phyloP scores from a whole-genome alignment of 106 monocot species.

The Dendrobium chrysotoxum region DNA sequence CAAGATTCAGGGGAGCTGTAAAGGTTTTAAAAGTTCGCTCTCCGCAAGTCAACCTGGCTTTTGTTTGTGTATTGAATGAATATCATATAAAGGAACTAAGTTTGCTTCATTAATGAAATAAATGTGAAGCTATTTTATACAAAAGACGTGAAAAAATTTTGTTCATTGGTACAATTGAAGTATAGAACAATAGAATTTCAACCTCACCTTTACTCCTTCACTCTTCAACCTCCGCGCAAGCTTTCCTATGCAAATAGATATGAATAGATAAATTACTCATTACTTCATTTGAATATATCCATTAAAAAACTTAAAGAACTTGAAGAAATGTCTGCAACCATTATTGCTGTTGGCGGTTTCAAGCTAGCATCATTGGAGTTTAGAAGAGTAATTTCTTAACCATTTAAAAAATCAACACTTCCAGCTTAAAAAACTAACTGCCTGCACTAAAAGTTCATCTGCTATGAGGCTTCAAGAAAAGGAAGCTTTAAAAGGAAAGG shows the following conservation, averaged over 20 bases:
- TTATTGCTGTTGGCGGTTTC: background rate
- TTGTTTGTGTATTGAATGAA: background rate
- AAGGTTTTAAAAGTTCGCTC: background rate
- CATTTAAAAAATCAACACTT: background rate
- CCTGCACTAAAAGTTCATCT: background rate
- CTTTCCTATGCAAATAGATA: constrained; percentile 53
- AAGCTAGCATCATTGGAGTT: background rate
- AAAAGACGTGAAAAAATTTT: background rate
- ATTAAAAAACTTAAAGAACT: background rate
- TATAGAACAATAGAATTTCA: background rate
- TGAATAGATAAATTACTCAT: background rate
- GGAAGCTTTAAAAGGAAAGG: background rate
- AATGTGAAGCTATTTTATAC: background rate
- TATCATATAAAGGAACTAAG: background rate
- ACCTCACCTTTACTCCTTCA: constrained; percentile 83
- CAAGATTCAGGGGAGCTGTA: background rate
- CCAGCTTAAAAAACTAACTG: background rate
- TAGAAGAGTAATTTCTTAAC: background rate
- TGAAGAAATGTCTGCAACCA: background rate
- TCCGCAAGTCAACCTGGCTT: background rate
- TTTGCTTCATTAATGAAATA: background rate
- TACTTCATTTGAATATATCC: background rate
- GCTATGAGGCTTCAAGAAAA: background rate
- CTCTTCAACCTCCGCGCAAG: constrained; percentile 89
- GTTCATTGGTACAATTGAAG: too few species aligned